A percentile compares a stretch with the other conserved stretches of the same genome.
phyloP scores from a whole-genome alignment of 345 rosid genomes.

The Rhodamnia argentea region DNA sequence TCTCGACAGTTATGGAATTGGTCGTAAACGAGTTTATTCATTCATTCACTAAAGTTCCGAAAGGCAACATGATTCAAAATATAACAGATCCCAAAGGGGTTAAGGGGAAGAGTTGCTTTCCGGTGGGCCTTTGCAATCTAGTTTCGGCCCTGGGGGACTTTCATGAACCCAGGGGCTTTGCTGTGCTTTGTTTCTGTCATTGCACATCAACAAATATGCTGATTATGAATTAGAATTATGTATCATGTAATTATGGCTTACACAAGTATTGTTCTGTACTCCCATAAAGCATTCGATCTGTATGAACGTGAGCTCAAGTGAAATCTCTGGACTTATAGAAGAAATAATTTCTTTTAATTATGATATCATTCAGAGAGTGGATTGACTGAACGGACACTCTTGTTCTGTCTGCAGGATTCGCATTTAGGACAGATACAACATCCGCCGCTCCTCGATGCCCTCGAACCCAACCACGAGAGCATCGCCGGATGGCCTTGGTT shows the following conservation, averaged over 20 bases:
- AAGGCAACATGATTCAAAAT: too few relatives aligned
- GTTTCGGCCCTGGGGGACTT: background rate
- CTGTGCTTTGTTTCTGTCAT: background rate
- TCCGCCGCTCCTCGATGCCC: background rate
- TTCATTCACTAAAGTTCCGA: too few relatives aligned
- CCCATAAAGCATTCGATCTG: background rate
- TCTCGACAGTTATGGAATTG: background rate
- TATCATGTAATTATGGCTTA: background rate
- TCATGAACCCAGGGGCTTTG: background rate
- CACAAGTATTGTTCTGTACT: background rate
- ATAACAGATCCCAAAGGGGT: too few relatives aligned
- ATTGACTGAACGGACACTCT: background rate
- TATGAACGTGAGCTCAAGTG: background rate
- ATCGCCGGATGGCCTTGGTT: conserved; percentile 91
- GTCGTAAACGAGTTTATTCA: too few relatives aligned
- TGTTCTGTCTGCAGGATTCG: conserved; percentile 39
- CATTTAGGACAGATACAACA: conserved; percentile 20
- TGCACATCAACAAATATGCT: background rate
- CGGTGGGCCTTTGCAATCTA: too few relatives aligned
- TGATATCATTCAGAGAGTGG: background rate
- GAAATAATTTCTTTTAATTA: background rate
- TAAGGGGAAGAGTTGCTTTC: too few relatives aligned
- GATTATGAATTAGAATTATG: background rate
- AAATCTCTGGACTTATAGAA: background rate
- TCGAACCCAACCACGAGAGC: conserved; percentile 15